Conservation (phyloP, 768 basidiomycete species). For the Lactarius tabidus region DNA sequence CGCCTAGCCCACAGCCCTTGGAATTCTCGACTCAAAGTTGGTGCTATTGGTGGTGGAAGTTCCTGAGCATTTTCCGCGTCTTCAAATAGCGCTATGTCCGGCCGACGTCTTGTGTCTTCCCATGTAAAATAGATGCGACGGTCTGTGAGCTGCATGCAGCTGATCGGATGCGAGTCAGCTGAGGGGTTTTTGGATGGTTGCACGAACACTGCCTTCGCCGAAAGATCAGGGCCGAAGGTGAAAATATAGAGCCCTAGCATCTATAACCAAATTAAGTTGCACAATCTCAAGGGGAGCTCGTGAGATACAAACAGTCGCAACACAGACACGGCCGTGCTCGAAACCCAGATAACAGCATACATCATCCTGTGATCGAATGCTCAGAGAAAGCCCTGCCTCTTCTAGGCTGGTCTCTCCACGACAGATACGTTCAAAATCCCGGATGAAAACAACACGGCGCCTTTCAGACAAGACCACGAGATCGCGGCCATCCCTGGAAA, state of each 20-base stretch:
- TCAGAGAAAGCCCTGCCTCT: neutral
- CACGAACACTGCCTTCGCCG: neutral
- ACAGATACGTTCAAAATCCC: conserved; percentile 33
- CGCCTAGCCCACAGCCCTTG: neutral
- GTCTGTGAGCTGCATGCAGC: conserved; percentile 24
- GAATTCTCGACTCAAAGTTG: neutral
- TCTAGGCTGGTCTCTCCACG: neutral
- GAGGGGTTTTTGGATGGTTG: neutral
- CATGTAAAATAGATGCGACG: conserved; percentile 25
- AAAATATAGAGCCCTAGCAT: conserved; percentile 14
- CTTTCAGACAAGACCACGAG: conserved; percentile 31
- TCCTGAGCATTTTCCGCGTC: conserved; percentile 3
- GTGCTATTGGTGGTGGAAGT: neutral
- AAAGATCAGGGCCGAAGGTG: neutral
- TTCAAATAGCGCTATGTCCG: conserved; percentile 6
- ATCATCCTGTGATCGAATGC: neutral
- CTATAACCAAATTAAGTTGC: neutral
- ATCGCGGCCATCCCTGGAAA: conserved; percentile 34
- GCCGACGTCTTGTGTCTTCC: conserved; percentile 11
- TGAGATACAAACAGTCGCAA: conserved; percentile 9
- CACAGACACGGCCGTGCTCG: conserved; percentile 10
- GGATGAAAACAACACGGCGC: conserved; percentile 32
- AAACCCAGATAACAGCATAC: conserved; percentile 11
- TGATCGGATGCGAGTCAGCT: neutral
- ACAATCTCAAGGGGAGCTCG: neutral